Base-by-base conservation (phyloP, 2,329 filamentous ascomycete species). In the Cercospora citrullina region DNA sequence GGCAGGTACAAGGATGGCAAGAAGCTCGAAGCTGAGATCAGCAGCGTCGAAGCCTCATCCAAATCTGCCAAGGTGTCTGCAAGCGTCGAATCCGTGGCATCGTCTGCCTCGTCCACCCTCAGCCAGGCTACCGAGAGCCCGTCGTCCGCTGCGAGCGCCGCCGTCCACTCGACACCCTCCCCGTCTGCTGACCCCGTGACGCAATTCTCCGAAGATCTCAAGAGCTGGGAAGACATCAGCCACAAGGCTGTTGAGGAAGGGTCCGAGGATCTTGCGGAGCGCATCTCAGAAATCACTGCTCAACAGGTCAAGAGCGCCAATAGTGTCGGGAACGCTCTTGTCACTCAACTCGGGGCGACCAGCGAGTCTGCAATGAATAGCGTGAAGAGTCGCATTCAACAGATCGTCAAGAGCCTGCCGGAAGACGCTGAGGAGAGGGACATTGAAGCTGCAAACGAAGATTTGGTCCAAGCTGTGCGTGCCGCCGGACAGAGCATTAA, bases 181-280 rank as follows among this genome's bases (percentile, higher is more conserved):
- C 79, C 85, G 12, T 73, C 81, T 80, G 68, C 76, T 79, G 71
- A 80, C 76, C 59, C 81, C 67, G 72, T 87, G 28, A 86, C 86
- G 64, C 85, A 84, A 70, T 91, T 98, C 51, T 85, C 89, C 1
- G 86, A 90, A 55, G 95, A 99, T 77, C 85, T 99, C 14, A 86
- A 87, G 72, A 85, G 86, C 65, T 99, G 95, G 94, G 91, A 97
- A 79, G 87, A 88, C 69, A 96, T 96, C 76, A 97, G 97, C 77
- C 87, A 91, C 30, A 88, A 89, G 68, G 93, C 93, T 9, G 92
- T 92, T 7, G 91, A 96, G 68, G 93, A 96, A 77, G 94, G 93
- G 5, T 83, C 87, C n/a, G 87, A 89, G 69, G 87, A 91, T 74
- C 82, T 92, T 5, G 84, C 87, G 69, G 83, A 86, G 31, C 85